A percentile compares a stretch with the other conserved stretches of the same genome.
These are phyloP conservation scores for Dictyostelium discoideum DNA, from an alignment of 78 protist genomes.

Conservation along the genomic window DNA sequence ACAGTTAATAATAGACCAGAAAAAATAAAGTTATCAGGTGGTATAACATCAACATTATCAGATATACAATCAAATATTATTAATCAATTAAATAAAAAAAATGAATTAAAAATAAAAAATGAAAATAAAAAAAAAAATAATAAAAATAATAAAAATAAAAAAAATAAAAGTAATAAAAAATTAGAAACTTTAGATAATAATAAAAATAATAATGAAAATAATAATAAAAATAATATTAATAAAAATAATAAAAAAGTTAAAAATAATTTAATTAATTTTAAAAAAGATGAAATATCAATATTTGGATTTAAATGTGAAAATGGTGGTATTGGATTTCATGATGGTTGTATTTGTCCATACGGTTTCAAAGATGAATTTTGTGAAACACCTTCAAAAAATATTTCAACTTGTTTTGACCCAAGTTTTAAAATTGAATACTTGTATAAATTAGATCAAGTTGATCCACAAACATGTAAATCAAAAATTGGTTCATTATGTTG, in stretches of 20 bases:
- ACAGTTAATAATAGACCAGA: not conserved
- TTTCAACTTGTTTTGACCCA: not conserved
- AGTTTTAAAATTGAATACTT: not conserved
- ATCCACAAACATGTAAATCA: not conserved
- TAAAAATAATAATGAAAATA: not conserved
- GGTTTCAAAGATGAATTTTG: not conserved
- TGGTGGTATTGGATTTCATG: conserved; percentile 15
- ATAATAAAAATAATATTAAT: not conserved
- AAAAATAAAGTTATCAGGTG: not conserved
- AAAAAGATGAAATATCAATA: not conserved
- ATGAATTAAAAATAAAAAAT: not conserved
- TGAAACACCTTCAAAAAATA: not conserved
- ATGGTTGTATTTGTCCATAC: conserved; percentile 29
- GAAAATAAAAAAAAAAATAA: not conserved
- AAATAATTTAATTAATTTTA: not conserved
- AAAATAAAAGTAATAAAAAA: not conserved
- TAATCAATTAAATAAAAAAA: not conserved
- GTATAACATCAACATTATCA: not conserved
- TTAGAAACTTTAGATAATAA: not conserved
- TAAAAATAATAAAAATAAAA: not conserved
- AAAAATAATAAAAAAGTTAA: not conserved
- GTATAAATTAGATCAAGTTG: not conserved
- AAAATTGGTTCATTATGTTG: not conserved
- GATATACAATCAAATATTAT: not conserved
- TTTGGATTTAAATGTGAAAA: not conserved